Percentiles rank a stretch among this genome's conserved stretches.
Conservation (phyloP, 495 filamentous ascomycete species). For the Cercophora sp. region DNA sequence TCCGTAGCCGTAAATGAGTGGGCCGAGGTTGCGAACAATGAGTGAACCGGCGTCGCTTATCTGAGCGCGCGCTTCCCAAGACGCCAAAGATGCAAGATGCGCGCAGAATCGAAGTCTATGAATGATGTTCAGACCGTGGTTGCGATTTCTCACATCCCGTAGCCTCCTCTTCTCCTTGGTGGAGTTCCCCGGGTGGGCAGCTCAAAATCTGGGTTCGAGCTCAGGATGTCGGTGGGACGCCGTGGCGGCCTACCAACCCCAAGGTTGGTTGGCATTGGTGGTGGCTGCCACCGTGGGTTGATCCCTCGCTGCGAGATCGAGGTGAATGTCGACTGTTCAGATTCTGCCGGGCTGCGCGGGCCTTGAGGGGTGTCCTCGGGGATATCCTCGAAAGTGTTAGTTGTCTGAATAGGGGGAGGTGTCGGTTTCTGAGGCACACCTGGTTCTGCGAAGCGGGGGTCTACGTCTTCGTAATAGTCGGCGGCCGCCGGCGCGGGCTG, state of each 20-base stretch:
- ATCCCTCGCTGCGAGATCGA: constrained; percentile 79
- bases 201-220: constrained; percentile 73
- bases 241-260: constrained; percentile 38
- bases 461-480: constrained; percentile 90
- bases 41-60: no score
- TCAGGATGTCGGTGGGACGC: constrained; percentile 54
- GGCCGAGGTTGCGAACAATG: no score
- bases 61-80: no score
- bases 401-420: constrained; percentile 28
- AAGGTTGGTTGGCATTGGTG: constrained; percentile 34
- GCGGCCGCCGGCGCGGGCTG: constrained; percentile 33
- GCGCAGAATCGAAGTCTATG: not conserved
- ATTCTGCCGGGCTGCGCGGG: constrained; percentile 68
- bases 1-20: no score
- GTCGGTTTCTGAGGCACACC: constrained; percentile 24
- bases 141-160: no score
- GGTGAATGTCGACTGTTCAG: constrained; percentile 76
- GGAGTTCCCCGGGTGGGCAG: constrained; percentile 38
- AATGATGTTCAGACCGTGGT: no score
- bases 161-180: no score
- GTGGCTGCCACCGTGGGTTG: constrained; percentile 75
- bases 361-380: constrained; percentile 61
- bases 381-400: constrained; percentile 51
- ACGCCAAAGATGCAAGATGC: no score
- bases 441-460: constrained; percentile 69